Evolutionary conservation across 2,329 filamentous ascomycete genomes (phyloP).

Genomic region (Beauveria scarabaeidicola): DNA sequence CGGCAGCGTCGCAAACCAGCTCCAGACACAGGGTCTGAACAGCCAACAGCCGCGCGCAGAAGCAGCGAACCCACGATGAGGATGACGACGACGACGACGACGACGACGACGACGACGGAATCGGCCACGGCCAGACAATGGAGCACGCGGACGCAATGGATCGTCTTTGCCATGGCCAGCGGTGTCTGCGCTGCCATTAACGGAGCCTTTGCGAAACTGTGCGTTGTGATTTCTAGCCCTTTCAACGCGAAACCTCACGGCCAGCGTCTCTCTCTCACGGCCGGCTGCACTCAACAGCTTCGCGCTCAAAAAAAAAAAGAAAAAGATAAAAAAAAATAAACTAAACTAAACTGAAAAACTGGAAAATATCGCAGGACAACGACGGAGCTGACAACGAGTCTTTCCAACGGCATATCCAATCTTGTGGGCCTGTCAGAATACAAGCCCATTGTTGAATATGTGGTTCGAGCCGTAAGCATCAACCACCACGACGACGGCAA

Average conservation of each 20-base stretch:
- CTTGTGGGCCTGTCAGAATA: slow-evolving; percentile 34
- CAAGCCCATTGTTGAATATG: slow-evolving; percentile 37
- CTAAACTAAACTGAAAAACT: too few species aligned
- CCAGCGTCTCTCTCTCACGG: too few species aligned
- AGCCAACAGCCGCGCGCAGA: neutral
- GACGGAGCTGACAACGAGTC: slow-evolving; percentile 42
- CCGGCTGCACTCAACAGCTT: slow-evolving; percentile 1
- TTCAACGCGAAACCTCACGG: too few species aligned
- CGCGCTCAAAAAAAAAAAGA: too few species aligned
- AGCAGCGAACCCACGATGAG: neutral
- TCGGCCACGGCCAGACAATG: slow-evolving; percentile 13
- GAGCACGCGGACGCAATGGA: slow-evolving; percentile 43
- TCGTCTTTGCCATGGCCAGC: slow-evolving; percentile 62
- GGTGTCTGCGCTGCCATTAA: slow-evolving; percentile 75
- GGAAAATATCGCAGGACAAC: slow-evolving; percentile 45
- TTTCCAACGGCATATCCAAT: slow-evolving; percentile 37
- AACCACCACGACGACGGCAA: too few species aligned
- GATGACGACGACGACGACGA: neutral
- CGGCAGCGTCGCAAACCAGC: slow-evolving; percentile 19
- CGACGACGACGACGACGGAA: slow-evolving; percentile 2
- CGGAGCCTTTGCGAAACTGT: slow-evolving; percentile 78
- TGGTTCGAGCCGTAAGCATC: slow-evolving; percentile 39
- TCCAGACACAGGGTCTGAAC: slow-evolving; percentile 10
- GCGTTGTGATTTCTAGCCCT: slow-evolving; percentile 24
- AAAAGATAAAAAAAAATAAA: too few species aligned